Base-by-base conservation (phyloP, 1,284 basidiomycete genomes). In the Cryptococcus maquisensis region DNA sequence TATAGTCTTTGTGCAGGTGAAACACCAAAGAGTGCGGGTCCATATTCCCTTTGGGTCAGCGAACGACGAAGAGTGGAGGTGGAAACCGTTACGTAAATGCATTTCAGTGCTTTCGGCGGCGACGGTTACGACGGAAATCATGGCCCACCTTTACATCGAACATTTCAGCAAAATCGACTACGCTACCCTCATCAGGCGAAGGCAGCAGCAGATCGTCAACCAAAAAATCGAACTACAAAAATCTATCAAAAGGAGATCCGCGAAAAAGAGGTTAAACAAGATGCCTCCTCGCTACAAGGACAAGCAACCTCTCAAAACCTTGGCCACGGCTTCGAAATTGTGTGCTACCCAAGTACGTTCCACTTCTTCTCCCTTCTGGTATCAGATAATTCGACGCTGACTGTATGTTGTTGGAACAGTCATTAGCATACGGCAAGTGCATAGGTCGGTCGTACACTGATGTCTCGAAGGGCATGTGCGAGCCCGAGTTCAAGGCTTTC, bases 391-490 rank as follows among this genome's bases (percentile, higher is more conserved):
- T 18, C 4, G 23, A 2, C 20, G 20, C 23, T 39, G 9, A 24
- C 28, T 28, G 6, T 39, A 18, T 24, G 23, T 13, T 8, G 24
- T 23, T 32, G 20, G 15, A 23, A 12, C 63, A 79, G 78, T 75
- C 76, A 0, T 41, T 73, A 1, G 72, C 68, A 6, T 79, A 79
- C 59, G 77, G 77, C 37, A 66, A 73, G 57, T 79, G 78, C 58
- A 72, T 79, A 37, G 75, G 77, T 28, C 62, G 62, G 9, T 60
- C 63, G 20, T 79, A 79, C 56, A 63, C 71, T 39, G 78, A 79
- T 20, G 76, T 78, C 6, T 67, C 68, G 16, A 72, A 72, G 42
- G 73, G 69, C 32, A 78, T 78, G 77, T 79, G 78, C 52, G 67
- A 67, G 20, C 59, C 61, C 7, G 78, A 79, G 61, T 79, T 78